Base-by-base conservation (phyloP, 2,329 filamentous ascomycete genomes). In the Sporothrix schenckii region DNA sequence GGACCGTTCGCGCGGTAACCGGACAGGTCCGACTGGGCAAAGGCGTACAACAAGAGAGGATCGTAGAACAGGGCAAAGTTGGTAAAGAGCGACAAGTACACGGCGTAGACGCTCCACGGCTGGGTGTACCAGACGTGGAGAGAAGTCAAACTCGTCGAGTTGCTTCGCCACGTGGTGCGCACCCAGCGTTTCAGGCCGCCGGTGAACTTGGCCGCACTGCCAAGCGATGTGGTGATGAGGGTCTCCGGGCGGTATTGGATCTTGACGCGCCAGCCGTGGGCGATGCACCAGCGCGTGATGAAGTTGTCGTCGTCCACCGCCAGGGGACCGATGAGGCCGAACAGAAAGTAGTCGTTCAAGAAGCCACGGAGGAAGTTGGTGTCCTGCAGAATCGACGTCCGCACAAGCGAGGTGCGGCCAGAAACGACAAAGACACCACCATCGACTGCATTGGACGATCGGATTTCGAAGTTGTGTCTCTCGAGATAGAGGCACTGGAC, bases 251-350 rank as follows among this genome's bases (percentile, higher is more conserved):
- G 80, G 70, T 84, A 82, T 75, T 90, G 87, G 66, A 89, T 83
- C 60, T 81, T 80, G 71, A 89, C 83, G 9, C 81, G 79, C 81
- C 82, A 88, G n/a, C 81, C 82, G 6, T 82, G 76, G 11, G 79
- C 79, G 54, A 86, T 81, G 6, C 84, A 80, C 72, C 82, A 86
- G 13, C 88, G 80, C 0, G 87, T 89, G 49, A 86, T 79, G 74
- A 84, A 89, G 76, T 89, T 89, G 79, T 90, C 88, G 71, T 89
- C 87, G 72, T 89, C 88, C 0, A 81, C 80, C 24, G 84, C 82
- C 1, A 88, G 76, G 0, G 84, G 83, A 0, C 78, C 80, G 0
- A 83, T 78, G 0, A 76, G 60, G 0, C 79, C 79, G 30, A 83
- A 82, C 70, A 83, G 81, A 79, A 85, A 88, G 10, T 69, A 77